A percentile compares a stretch with the other conserved stretches of the same genome.
Evolutionary conservation across 2,329 filamentous ascomycete species (phyloP).

Genomic region (Neophaeococcomyces aloes): DNA sequence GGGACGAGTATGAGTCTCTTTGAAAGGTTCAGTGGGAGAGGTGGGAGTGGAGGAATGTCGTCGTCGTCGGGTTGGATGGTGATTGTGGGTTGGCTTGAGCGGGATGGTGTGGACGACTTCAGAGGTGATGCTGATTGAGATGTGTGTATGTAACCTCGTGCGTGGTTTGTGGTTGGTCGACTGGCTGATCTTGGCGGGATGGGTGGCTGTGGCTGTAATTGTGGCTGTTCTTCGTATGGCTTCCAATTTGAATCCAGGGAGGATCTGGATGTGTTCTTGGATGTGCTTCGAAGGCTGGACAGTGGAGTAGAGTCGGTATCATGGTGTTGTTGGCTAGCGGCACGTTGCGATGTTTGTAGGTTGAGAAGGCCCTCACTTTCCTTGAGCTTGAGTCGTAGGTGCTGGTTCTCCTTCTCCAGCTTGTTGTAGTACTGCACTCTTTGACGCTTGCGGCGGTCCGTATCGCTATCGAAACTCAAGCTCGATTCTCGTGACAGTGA

Average conservation of each 20-base stretch:
- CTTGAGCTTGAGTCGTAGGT: constrained; percentile 18
- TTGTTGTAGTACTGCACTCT: constrained; percentile 10
- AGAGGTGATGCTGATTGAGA: no score
- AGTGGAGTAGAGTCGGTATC: not conserved
- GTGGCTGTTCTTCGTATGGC: constrained; percentile 13
- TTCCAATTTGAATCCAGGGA: constrained; percentile 3
- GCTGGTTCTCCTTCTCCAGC: constrained; percentile 21
- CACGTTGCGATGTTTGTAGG: not conserved
- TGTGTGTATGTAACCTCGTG: not conserved
- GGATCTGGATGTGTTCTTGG: not conserved
- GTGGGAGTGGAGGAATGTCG: no score
- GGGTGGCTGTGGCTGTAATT: no score
- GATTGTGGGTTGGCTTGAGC: no score
- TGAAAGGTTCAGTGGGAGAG: no score
- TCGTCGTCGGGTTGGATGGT: no score
- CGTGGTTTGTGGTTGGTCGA: not conserved
- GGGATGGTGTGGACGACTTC: no score
- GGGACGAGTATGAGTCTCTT: no score
- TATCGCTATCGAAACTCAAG: constrained; percentile 5
- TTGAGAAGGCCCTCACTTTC: constrained; percentile 12
- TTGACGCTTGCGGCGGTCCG: constrained; percentile 18
- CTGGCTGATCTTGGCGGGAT: constrained; percentile 8
- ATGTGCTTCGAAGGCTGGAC: not conserved
- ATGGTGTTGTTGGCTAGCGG: not conserved
- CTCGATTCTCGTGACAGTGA: not conserved